Evolutionary conservation across 331 rosid genomes (phyloP), one percentile per base, ranked within the genome.

Genomic region (Quercus tomentella): DNA sequence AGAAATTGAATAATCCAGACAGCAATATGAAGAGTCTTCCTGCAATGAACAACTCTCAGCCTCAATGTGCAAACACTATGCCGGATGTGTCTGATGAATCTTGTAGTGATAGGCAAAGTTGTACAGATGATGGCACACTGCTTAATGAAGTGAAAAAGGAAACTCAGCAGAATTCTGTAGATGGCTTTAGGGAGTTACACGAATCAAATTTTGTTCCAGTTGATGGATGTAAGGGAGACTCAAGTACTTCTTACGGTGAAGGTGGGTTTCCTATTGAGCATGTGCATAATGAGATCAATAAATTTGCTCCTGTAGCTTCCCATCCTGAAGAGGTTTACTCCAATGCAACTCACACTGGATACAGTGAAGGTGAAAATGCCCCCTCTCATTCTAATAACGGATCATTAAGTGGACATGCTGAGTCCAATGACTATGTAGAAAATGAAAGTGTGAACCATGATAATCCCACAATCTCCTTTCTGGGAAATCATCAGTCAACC

Each of bases 301-400:
- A 76, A 56, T 25, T 43, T 57, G 56, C 81, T 74, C 21, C 77
- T 54, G 56, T 60, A 81, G 76, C 81, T 73, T 83, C 87, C 7
- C 60, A 80, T 82, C 66, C 77, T 71, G 80, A 83, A 76, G 79
- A 75, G 28, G 76, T 77, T 76, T 56, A 23, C 74, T 72, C 82
- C 73, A 76, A 86, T 72, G 37, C 26, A 62, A 55, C 81, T 73
- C 83, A 77, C 79, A 72, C 35, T 74, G 81, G 76, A 63, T 73
- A 65, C 55, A 43, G 76, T 77, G 89, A 88, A 82, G 86, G 79
- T 23, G 80, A 65, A 70, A 86, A 87, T 82, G 76, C 71, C 68
- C 41, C 82, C 61, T 54, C 84, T 75, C 20, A 52, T 41, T 81
- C 84, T 69, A 66, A 70, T 76, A 31, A 75, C 77, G 83, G 73